A percentile compares a stretch with the other conserved stretches of the same genome.
Evolutionary conservation across 2,329 filamentous ascomycete species (phyloP).

Genomic region (Epichloe elymi): DNA sequence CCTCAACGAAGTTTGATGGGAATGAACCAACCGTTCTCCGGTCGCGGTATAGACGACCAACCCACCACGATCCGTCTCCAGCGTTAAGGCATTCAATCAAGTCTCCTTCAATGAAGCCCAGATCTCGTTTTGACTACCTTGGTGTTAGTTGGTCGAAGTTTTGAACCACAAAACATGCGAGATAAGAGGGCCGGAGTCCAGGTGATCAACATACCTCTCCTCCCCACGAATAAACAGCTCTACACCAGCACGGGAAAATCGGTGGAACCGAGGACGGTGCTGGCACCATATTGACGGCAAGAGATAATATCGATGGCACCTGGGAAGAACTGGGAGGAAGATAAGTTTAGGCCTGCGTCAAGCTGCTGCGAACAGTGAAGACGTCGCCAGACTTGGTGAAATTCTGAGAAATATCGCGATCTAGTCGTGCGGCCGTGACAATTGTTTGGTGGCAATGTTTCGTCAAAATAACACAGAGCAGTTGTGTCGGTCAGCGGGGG

Average conservation of each 20-base stretch:
- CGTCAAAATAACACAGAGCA: not conserved
- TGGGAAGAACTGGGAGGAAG: not conserved
- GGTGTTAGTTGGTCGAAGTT: not conserved
- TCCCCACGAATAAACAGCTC: constrained; percentile 86
- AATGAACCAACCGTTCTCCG: constrained; percentile 84
- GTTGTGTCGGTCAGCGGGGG: not conserved
- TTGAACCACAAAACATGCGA: not conserved
- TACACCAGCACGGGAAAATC: constrained; percentile 82
- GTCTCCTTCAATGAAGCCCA: constrained; percentile 95
- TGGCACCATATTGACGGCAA: constrained; percentile 32
- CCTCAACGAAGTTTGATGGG: constrained; percentile 92
- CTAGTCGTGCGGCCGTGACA: not conserved
- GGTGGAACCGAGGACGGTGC: constrained; percentile 52
- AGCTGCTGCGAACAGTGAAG: not conserved
- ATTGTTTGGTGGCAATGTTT: not conserved
- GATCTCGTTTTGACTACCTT: constrained; percentile 67
- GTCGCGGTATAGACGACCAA: constrained; percentile 79
- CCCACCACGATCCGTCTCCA: constrained; percentile 98
- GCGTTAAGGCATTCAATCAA: constrained; percentile 97
- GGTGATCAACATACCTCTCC: constrained; percentile 48
- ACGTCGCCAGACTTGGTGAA: not conserved
- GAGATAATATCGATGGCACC: not conserved
- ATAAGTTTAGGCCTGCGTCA: not conserved
- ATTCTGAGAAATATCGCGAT: not conserved
- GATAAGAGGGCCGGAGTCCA: not conserved